Percentiles rank a stretch among this genome's conserved stretches.
phyloP scores from a whole-genome alignment of 225 moss, liverwort and hornwort species.

The Rhytidiadelphus loreus region DNA sequence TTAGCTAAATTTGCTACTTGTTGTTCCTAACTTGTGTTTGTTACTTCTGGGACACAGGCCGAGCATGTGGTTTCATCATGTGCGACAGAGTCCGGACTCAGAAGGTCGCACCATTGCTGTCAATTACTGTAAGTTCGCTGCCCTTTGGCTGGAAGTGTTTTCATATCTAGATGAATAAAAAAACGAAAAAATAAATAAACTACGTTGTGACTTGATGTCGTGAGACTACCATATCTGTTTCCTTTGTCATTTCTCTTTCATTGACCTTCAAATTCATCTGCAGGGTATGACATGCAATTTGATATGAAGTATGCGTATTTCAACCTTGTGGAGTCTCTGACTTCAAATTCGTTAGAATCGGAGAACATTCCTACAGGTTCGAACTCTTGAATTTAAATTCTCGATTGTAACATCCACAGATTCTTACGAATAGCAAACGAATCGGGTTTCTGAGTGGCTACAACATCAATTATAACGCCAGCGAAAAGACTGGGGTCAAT shows the following conservation, averaged over 20 bases:
- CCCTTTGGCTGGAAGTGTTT: not conserved
- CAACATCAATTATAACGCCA: not conserved
- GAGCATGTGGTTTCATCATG: constrained; percentile 99
- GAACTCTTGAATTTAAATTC: not conserved
- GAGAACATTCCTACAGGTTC: not conserved
- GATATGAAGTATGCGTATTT: constrained; percentile 91
- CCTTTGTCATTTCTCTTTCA: not conserved
- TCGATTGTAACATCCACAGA: not conserved
- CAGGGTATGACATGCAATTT: constrained; percentile 99
- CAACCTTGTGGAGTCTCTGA: constrained; percentile 65
- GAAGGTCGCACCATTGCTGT: constrained; percentile 86
- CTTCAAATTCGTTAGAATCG: not conserved
- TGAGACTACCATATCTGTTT: not conserved
- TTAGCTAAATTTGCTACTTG: not conserved
- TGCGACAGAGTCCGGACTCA: constrained; percentile 62
- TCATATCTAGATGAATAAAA: not conserved
- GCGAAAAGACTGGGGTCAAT: not conserved
- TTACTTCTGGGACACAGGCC: constrained; percentile 31
- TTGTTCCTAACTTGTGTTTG: not conserved
- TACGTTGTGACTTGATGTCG: not conserved
- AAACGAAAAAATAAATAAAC: not conserved
- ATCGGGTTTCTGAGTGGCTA: not conserved
- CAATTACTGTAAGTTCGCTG: constrained; percentile 69
- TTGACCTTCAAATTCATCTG: not conserved
- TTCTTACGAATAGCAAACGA: not conserved